phyloP scores from a whole-genome alignment of 75 land plant species.

The Picea glauca region DNA sequence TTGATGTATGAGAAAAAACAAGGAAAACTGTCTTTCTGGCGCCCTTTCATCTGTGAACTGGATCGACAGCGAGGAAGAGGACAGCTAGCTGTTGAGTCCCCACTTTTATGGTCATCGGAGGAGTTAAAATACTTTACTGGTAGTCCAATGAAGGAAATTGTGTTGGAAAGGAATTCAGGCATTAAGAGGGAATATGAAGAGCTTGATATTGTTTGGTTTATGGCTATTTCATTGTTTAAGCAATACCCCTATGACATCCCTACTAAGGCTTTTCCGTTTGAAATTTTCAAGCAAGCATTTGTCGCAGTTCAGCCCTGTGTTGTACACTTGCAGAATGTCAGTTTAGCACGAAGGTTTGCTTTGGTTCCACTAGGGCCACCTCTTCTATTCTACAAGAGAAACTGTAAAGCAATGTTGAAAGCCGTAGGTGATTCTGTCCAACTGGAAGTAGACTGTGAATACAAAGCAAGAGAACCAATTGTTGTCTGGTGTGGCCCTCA shows the following conservation, averaged over 20 bases:
- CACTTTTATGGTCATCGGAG: constrained; percentile 67
- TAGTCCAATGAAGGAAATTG: constrained; percentile 90
- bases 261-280: constrained; percentile 94
- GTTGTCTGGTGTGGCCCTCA: too few relatives aligned
- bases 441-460: too few relatives aligned
- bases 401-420: too few relatives aligned
- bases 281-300: constrained; percentile 98
- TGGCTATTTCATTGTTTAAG: constrained; percentile 99
- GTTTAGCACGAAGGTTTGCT: too few relatives aligned
- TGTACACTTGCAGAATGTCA: constrained; percentile 77
- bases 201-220: constrained; percentile 99
- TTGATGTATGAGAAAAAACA: constrained; percentile 99
- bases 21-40: constrained; percentile 95
- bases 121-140: constrained; percentile 84
- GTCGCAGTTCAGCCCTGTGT: constrained; percentile 99
- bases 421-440: too few relatives aligned
- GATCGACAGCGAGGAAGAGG: constrained; percentile 97
- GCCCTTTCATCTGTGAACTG: constrained; percentile 91
- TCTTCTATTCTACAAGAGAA: too few relatives aligned
- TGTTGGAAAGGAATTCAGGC: constrained; percentile 77
- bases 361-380: too few relatives aligned
- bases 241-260: constrained; percentile 99
- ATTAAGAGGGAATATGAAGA: constrained; percentile 91
- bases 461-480: too few relatives aligned
- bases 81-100: constrained; percentile 94